Conservation (phyloP, 2,329 filamentous ascomycete genomes). For the Fulvia fulva region DNA sequence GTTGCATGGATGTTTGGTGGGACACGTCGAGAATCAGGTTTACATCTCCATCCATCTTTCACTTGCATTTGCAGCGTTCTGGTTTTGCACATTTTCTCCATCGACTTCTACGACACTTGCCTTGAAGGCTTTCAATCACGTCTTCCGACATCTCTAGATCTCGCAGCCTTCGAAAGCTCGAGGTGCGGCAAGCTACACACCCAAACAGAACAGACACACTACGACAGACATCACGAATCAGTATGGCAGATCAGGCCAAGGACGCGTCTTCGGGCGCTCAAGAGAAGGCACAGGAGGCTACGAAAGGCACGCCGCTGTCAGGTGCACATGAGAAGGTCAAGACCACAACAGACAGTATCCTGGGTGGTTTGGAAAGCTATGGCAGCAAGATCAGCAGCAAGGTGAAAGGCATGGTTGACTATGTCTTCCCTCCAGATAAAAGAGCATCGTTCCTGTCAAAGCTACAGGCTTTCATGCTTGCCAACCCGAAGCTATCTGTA, state of each 20-base stretch:
- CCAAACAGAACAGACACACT: constrained; percentile 25
- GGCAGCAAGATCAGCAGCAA: constrained; percentile 27
- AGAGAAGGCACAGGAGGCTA: constrained; percentile 19
- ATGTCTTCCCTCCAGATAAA: constrained; percentile 56
- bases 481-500: constrained; percentile 68
- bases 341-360: constrained; percentile 25
- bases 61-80: not conserved
- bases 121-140: constrained; percentile 12
- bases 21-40: not conserved
- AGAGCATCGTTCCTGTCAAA: constrained; percentile 55
- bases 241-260: constrained; percentile 27
- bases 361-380: constrained; percentile 28
- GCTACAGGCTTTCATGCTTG: constrained; percentile 54
- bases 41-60: not conserved
- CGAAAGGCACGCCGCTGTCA: constrained; percentile 18
- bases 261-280: constrained; percentile 13
- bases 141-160: constrained; percentile 16
- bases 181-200: constrained; percentile 21
- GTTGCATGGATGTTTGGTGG: not conserved
- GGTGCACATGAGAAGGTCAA: constrained; percentile 26
- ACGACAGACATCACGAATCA: constrained; percentile 14
- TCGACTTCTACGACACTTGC: not conserved
- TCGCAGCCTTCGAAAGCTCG: constrained; percentile 28
- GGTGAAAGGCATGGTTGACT: constrained; percentile 43
- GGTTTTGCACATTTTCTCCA: not conserved